phyloP scores from a whole-genome alignment of 371 early-diverging fungal species.

The Batrachochytrium dendrobatidis region DNA sequence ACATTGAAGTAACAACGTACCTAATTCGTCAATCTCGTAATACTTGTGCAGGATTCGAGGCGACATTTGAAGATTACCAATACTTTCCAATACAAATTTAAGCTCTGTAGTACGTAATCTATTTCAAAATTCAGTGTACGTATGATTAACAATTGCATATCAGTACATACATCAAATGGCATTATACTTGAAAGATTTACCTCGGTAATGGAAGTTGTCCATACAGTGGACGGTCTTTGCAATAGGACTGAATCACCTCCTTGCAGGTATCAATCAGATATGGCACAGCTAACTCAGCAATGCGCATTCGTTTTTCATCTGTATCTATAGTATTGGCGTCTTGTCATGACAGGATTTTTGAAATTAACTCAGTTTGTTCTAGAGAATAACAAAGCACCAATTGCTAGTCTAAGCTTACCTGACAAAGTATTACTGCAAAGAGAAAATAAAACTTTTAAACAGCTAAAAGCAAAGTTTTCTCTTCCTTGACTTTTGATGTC shows the following conservation, averaged over 20 bases:
- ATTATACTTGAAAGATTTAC: constrained; percentile 40
- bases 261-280: constrained; percentile 64
- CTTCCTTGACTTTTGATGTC: constrained; percentile 58
- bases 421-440: constrained; percentile 35
- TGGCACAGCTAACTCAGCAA: constrained; percentile 61
- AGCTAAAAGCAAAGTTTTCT: constrained; percentile 65
- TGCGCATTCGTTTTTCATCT: constrained; percentile 31
- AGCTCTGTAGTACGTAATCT: constrained; percentile 4
- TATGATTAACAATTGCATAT: neutral
- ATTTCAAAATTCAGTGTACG: neutral
- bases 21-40: neutral
- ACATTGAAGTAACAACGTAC: constrained; percentile 14
- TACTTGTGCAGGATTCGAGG: neutral
- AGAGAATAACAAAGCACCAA: neutral
- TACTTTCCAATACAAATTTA: neutral
- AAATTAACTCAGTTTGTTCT: neutral
- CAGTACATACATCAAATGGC: constrained; percentile 4
- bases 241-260: constrained; percentile 58
- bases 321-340: constrained; percentile 22
- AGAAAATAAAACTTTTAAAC: constrained; percentile 55
- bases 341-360: neutral
- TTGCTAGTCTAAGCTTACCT: neutral
- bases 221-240: constrained; percentile 62
- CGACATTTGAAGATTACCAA: neutral
- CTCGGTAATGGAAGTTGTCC: constrained; percentile 77